A percentile compares a stretch with the other conserved stretches of the same genome.
These are phyloP conservation scores for Fusarium sp. DNA, from an alignment of 2,329 filamentous ascomycete species.

Conservation along the genomic window DNA sequence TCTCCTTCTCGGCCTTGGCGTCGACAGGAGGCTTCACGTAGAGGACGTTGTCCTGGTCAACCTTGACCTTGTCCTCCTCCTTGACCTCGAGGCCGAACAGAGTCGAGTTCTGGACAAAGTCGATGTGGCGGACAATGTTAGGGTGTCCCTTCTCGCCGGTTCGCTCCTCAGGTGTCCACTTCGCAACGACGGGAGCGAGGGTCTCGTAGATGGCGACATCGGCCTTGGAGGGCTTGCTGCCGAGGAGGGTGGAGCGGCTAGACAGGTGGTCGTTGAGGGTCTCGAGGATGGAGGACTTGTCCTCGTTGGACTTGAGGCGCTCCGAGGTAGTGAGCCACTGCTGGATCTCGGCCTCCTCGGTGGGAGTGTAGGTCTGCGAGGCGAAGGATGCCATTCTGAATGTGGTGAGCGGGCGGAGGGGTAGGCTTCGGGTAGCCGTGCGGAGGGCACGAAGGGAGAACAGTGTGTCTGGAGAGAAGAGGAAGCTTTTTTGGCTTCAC, in stretches of 20 bases:
- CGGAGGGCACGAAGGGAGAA: conserved; percentile 56
- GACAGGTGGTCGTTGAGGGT: conserved; percentile 89
- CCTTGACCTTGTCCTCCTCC: conserved; percentile 78
- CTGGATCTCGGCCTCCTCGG: conserved; percentile 87
- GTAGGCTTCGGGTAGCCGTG: conserved; percentile 50
- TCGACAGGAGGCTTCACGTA: conserved; percentile 92
- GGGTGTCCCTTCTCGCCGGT: conserved; percentile 91
- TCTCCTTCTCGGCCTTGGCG: conserved; percentile 96
- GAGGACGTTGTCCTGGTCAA: conserved; percentile 83
- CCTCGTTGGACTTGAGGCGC: conserved; percentile 68
- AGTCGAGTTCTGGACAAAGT: conserved; percentile 93
- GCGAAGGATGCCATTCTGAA: conserved; percentile 74
- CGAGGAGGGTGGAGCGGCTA: conserved; percentile 88
- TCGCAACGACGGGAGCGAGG: conserved; percentile 79
- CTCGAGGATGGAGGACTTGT: conserved; percentile 77
- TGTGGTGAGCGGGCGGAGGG: conserved; percentile 46
- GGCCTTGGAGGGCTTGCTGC: conserved; percentile 88
- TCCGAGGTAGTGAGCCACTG: conserved; percentile 87
- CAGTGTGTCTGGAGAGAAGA: conserved; percentile 48
- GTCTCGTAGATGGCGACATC: conserved; percentile 87
- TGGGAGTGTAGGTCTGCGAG: conserved; percentile 76
- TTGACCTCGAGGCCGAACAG: conserved; percentile 78
- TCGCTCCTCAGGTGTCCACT: conserved; percentile 86
- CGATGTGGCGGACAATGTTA: conserved; percentile 89
- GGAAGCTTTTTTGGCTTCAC: conserved; percentile 45